Evolutionary conservation across 2,329 filamentous ascomycete species (phyloP), one percentile per base, ranked within the genome.

Genomic region (Fusarium hostae): DNA sequence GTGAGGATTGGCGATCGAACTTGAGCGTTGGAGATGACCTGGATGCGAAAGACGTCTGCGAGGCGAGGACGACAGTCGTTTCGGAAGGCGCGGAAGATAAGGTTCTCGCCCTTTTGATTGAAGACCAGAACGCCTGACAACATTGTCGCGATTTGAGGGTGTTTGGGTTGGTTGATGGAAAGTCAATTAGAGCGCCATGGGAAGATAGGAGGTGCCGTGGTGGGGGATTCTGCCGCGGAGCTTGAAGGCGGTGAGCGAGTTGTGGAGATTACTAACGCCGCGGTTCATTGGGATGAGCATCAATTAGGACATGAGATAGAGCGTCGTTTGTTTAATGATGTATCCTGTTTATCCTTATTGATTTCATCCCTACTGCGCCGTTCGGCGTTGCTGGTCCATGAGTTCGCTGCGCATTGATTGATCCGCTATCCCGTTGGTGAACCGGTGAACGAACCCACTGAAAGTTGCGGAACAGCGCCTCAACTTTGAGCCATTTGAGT

Each of bases 31-130:
- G 94, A 97, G 82, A 99, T 98, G 84, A 99, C 95, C 81, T 99
- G 96, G 82, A 99, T 99, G 83, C 96, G 95, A 84, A 99, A 99
- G 85, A 99, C 95, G 81, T 99, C 96, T 84, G 96, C 96, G 73
- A 99, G 92, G 58, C 96, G 94, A 60, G 96, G 96, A 63, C 97
- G 94, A 84, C 96, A 98, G 85, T 99, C 97, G 82, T 97, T 97
- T 79, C 96, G 94, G 84, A 99, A 99, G 78, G 96, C 94, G 80
- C 96, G 94, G 86, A 99, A 98, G 83, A 99, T 99, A 80, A 99
- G 93, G 84, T 99, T 98, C 86, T 99, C 96, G 84, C 96, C 96
- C 85, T 99, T 99, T 83, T 99, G 96, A 77, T 99, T 99, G 88
- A 99, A 99, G 76, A 99, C 91, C 75, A 99, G 90, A 79, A 99